These are phyloP conservation scores for Hevea brasiliensis DNA, from an alignment of 345 rosid species.

Conservation along the genomic window DNA sequence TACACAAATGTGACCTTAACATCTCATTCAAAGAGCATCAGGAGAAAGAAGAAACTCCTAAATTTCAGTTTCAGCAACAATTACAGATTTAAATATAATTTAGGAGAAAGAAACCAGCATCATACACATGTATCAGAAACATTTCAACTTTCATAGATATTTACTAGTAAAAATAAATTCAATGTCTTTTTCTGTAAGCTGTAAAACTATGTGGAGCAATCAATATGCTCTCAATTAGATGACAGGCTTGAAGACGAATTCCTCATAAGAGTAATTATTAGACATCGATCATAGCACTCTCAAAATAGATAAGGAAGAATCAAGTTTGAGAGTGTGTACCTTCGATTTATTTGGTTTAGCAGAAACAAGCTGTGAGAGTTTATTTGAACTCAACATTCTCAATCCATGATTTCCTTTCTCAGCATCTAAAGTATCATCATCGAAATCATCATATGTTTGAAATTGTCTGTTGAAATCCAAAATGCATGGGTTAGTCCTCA, in stretches of 20 bases:
- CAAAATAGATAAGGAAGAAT: neutral
- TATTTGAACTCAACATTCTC: constrained; percentile 34
- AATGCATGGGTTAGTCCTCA: constrained; percentile 18
- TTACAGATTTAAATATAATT: neutral
- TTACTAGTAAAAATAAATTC: no score
- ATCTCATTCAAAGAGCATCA: neutral
- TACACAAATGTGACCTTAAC: neutral
- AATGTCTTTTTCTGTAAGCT: no score
- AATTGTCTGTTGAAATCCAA: constrained; percentile 52
- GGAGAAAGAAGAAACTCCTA: neutral
- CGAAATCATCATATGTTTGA: constrained; percentile 79
- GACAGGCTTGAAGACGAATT: no score
- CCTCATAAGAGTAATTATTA: no score
- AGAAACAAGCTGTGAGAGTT: constrained; percentile 51
- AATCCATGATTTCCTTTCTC: constrained; percentile 30
- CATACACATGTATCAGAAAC: neutral
- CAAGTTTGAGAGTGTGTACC: constrained; percentile 38
- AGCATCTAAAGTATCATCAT: constrained; percentile 56
- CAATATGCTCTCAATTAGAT: no score
- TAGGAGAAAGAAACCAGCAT: neutral
- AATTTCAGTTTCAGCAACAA: constrained; percentile 2
- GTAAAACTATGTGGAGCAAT: no score
- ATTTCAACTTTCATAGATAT: neutral
- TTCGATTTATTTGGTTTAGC: constrained; percentile 53
- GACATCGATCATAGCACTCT: no score